Evolutionary conservation across 1,284 basidiomycete species (phyloP), one percentile per base, ranked within the genome.

Genomic region (Ceratobasidium sp.): DNA sequence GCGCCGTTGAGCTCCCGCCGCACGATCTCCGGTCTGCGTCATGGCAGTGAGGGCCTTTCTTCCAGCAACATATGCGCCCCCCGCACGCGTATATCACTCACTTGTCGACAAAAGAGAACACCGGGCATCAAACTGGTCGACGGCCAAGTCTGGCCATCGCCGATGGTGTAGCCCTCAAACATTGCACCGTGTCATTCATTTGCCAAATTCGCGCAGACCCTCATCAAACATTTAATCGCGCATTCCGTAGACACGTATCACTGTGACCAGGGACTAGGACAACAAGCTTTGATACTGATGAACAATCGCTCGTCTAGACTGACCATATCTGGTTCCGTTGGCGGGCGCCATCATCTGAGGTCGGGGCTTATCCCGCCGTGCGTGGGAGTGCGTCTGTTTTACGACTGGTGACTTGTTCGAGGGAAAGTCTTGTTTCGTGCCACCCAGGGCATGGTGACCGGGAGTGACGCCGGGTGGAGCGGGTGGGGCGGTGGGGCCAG

Each of bases 1-100:
- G 32, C 64, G 46, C 37, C 51, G 68, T 71, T 71, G 68, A 71
- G 68, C 37, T 49, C 68, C 43, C 54, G 56, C 68, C 68, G 17
- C 68, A 71, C 54, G 68, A 71, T 71, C 68, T 11, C 54, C 68
- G 51, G 44, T 19, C 25, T 66, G 56, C 68, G 68, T 59, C 51
- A 56, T 57, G 37, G 51, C 32, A 37, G 49, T 66, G 46, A 17
- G n/a, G 64, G 46, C 15, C 3, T 32, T n/a, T 25, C 46, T 34
- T 51, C 46, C 43, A 66, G 11, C 49, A 29, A 66, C 64, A 25
- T 25, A 25, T 32, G 15, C 40, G 40, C 61, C 22, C 29, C 34
- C 37, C 13, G 40, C 40, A 25, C 34, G 61, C 61, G 40, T 62
- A 62, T 62, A 62, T 62, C 61, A 62, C 61, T 44, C 61, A 62